These are phyloP conservation scores for Beauveria brongniartii DNA, from an alignment of 2,329 filamentous ascomycete genomes.

Conservation along the genomic window DNA sequence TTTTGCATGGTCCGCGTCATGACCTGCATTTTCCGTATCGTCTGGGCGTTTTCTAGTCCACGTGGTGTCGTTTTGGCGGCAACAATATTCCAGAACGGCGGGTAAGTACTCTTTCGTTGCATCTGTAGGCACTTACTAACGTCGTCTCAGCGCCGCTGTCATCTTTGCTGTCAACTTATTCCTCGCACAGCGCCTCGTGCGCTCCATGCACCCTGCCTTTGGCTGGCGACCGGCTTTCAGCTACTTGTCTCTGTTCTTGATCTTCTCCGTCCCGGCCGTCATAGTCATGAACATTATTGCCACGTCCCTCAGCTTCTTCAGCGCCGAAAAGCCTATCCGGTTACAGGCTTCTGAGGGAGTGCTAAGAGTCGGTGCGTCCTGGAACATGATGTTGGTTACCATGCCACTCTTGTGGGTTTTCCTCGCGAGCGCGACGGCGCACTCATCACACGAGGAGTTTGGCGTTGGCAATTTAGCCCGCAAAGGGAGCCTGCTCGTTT, in stretches of 20 bases:
- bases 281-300: conserved; percentile 26
- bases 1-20: conserved; percentile 28
- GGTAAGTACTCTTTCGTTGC: conserved; percentile 14
- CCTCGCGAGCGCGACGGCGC: conserved; percentile 18
- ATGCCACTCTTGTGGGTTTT: conserved; percentile 19
- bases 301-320: conserved; percentile 19
- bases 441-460: conserved; percentile 24
- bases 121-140: neutral
- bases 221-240: conserved; percentile 27
- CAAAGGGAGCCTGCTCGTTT: conserved; percentile 23
- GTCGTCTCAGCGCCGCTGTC: conserved; percentile 22
- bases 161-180: conserved; percentile 31
- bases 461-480: conserved; percentile 22
- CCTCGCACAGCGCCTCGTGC: conserved; percentile 30
- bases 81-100: conserved; percentile 28
- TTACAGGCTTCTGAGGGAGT: conserved; percentile 7
- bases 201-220: conserved; percentile 27
- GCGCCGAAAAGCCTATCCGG: neutral
- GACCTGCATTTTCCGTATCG: conserved; percentile 28
- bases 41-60: conserved; percentile 22
- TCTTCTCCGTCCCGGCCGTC: conserved; percentile 20
- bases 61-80: conserved; percentile 25
- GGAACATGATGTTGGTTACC: conserved; percentile 17
- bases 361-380: conserved; percentile 16
- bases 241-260: conserved; percentile 16